These are phyloP conservation scores for Achlya hypogyna DNA, from an alignment of 352 stramenopile genomes.

Conservation along the genomic window DNA sequence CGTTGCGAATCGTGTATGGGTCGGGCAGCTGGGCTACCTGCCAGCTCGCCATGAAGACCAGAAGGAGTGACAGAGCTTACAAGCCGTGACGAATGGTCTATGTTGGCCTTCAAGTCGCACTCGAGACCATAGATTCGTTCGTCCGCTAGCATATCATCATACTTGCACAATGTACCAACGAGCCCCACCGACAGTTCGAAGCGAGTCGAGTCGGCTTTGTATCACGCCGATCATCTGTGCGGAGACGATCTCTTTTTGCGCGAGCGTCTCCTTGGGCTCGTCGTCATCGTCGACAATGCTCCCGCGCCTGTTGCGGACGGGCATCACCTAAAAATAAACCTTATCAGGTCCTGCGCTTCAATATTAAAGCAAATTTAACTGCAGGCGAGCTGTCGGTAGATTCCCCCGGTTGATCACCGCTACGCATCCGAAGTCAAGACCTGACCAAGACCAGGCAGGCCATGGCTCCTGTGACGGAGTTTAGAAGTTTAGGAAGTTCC, in stretches of 20 bases:
- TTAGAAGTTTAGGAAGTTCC: too few species aligned
- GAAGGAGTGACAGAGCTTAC: conserved; percentile 22
- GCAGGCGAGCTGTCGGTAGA: too few species aligned
- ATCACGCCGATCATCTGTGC: conserved; percentile 78
- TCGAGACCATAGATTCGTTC: conserved; percentile 62
- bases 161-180: background rate
- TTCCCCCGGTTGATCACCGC: too few species aligned
- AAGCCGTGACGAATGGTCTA: conserved; percentile 66
- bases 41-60: background rate
- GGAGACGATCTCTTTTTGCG: conserved; percentile 68
- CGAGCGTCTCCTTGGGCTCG: conserved; percentile 45
- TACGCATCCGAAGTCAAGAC: too few species aligned
- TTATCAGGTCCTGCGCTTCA: too few species aligned
- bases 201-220: conserved; percentile 45
- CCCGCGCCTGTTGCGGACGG: background rate
- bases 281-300: conserved; percentile 13
- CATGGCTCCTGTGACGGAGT: too few species aligned
- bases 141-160: conserved; percentile 33
- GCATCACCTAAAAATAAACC: too few species aligned
- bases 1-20: conserved; percentile 45
- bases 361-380: too few species aligned
- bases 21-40: conserved; percentile 39
- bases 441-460: too few species aligned
- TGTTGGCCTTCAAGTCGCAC: conserved; percentile 59
- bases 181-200: conserved; percentile 44